phyloP scores from a whole-genome alignment of 495 filamentous ascomycete species.

The Immersiella caudata region DNA sequence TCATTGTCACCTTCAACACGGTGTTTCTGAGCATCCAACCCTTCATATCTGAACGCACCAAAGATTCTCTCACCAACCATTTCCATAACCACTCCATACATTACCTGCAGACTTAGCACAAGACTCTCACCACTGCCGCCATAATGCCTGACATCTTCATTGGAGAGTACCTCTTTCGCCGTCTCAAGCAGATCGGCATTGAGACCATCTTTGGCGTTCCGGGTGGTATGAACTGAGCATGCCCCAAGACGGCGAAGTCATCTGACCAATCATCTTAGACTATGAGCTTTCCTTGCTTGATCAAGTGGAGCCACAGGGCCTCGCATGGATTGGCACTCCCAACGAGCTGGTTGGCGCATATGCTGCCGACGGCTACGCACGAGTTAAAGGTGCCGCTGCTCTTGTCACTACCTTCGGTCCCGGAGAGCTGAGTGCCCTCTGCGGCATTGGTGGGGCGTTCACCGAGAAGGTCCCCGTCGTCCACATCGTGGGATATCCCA shows the following conservation, averaged over 20 bases:
- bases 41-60: not conserved
- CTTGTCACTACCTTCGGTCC: conserved; percentile 72
- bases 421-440: conserved; percentile 69
- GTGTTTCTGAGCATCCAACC: not conserved
- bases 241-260: not conserved
- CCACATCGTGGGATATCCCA: conserved; percentile 70
- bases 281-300: conserved; percentile 63
- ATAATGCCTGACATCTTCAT: conserved; percentile 36
- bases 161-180: conserved; percentile 64
- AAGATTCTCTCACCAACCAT: too few relatives aligned
- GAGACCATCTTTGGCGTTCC: conserved; percentile 67
- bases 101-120: too few relatives aligned
- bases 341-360: conserved; percentile 65
- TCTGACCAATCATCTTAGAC: conserved; percentile 30
- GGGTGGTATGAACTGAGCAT: conserved; percentile 43
- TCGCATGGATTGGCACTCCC: conserved; percentile 69
- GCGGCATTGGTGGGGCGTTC: conserved; percentile 68
- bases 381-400: conserved; percentile 66
- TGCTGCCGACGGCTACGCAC: conserved; percentile 72
- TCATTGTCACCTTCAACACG: not conserved
- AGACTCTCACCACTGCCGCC: not conserved
- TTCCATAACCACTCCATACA: too few relatives aligned
- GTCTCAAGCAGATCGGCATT: conserved; percentile 64
- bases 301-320: conserved; percentile 59
- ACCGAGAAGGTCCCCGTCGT: conserved; percentile 68